phyloP scores from a whole-genome alignment of 2,329 filamentous ascomycete genomes.

The Gyromitra esculenta region DNA sequence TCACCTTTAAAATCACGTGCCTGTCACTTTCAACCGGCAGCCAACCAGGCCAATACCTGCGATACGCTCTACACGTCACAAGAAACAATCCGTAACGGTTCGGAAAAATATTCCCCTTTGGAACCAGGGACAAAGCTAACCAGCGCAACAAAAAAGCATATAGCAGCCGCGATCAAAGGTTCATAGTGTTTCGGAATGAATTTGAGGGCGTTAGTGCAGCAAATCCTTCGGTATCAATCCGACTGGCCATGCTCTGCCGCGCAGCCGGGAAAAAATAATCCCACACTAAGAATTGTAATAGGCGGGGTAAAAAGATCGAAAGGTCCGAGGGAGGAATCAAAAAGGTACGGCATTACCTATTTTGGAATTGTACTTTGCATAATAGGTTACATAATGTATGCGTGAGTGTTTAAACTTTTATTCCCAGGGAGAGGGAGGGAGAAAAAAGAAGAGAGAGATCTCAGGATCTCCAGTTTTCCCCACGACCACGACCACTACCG shows the following conservation, averaged over 20 bases:
- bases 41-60: conserved; percentile 1
- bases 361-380: conserved; percentile 17
- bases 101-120: conserved; percentile 49
- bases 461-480: conserved; percentile 12
- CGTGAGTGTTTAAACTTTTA: conserved; percentile 7
- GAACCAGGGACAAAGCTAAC: conserved; percentile 44
- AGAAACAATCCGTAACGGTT: conserved; percentile 36
- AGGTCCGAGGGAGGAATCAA: conserved; percentile 19
- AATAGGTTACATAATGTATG: conserved; percentile 41
- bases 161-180: conserved; percentile 38
- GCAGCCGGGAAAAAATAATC: conserved; percentile 37
- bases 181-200: conserved; percentile 46
- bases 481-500: no score
- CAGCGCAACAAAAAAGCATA: conserved; percentile 39
- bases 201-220: conserved; percentile 17
- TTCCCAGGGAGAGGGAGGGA: conserved; percentile 5
- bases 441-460: conserved; percentile 4
- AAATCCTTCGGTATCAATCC: conserved; percentile 33
- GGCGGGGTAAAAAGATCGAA: conserved; percentile 34
- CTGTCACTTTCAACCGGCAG: not conserved
- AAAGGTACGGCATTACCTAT: conserved; percentile 37
- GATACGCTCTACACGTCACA: conserved; percentile 41
- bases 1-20: conserved; percentile 40
- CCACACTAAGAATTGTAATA: conserved; percentile 29
- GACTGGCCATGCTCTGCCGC: conserved; percentile 38